Evolutionary conservation across 202 grass and related monocot species (phyloP), one percentile per base, ranked within the genome.

Genomic region (Digitaria exilis): DNA sequence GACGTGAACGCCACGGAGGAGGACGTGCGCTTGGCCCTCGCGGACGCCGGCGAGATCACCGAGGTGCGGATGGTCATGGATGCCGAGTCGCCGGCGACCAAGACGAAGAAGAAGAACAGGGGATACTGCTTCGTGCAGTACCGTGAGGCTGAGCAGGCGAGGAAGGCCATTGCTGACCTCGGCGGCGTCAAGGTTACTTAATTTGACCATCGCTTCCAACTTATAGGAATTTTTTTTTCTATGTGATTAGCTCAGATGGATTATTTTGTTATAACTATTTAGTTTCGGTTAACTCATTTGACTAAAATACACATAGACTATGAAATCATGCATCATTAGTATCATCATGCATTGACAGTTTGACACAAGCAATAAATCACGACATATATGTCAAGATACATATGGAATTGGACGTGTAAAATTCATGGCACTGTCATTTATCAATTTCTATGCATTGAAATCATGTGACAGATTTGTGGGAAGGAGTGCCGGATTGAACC

Each of bases 61-160:
- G 70, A 90, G 70, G 79, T 95, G 21, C 80, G 89, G 69, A 84
- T 95, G 82, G 74, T 81, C 34, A 78, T 84, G 85, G 70, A 90
- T 21, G 41, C 61, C 21, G 0, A 4, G 15, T 31, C 29, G 42
- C 65, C 43, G 19, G 37, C 75, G 66, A n/a, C n/a, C n/a, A n/a
- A n/a, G n/a, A n/a, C n/a, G n/a, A n/a, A n/a, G n/a, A n/a, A n/a
- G n/a, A 90, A 84, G 82, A 94, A 89, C 77, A 92, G 89, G 34
- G 87, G 89, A 1, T 95, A 84, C 76, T 89, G 87, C 60, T 95
- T 95, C 37, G 84, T 92, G 70, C 78, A 60, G 18, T 95, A 84
- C 71, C 87, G 71, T 42, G 79, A 95, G 49, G 42, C 87, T 17
- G 30, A 71, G 1, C 85, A 90, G 50, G 89, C 89, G 41, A 95